Base-by-base conservation (phyloP, 495 filamentous ascomycete genomes). In the Tuber umbilicatum region DNA sequence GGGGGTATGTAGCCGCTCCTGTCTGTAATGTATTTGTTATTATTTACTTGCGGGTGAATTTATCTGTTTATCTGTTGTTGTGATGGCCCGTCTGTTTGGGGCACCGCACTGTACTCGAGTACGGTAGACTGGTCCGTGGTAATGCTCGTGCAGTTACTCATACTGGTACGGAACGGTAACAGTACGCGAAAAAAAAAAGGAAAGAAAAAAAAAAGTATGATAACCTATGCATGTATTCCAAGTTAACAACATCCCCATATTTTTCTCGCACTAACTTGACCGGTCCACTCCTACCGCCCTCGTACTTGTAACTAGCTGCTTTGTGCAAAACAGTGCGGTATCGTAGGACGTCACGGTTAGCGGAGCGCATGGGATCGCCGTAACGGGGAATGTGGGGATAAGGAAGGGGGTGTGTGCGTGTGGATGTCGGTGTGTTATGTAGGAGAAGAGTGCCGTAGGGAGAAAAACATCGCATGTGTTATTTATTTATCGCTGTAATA, bases 401-500 rank as follows among this genome's bases (percentile, higher is more conserved):
- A 31, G 27, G 55, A 64, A n/a, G 55, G 55, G 31, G 55, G 55
- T 31, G 55, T n/a, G 47, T n/a, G 47, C 2, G 27, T 31, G 47
- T 2, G 23, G n/a, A 2, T 55, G 47, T 55, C 17, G 23, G 47
- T 55, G 23, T 55, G 21, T 55, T 19, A 43, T 55, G 23, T 55
- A 19, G 1, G 43, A 6, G 19, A 5, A 21, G 2, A n/a, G 21
- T n/a, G n/a, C n/a, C n/a, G 47, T 55, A 31, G 50, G 50, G 50
- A 60, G n/a, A 60, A 60, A 60, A 60, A 60, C n/a, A 64, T 27
- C n/a, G 55, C 55, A 64, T 64, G 55, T 64, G 55, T 64, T 64
- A 64, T 64, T 64, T 64, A 31, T 64, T n/a, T n/a, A n/a, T n/a
- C n/a, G n/a, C n/a, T n/a, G n/a, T n/a, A n/a, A n/a, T n/a, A n/a